phyloP scores from a whole-genome alignment of 1,139 yeast genomes.

The Magnusiomyces sp. region DNA sequence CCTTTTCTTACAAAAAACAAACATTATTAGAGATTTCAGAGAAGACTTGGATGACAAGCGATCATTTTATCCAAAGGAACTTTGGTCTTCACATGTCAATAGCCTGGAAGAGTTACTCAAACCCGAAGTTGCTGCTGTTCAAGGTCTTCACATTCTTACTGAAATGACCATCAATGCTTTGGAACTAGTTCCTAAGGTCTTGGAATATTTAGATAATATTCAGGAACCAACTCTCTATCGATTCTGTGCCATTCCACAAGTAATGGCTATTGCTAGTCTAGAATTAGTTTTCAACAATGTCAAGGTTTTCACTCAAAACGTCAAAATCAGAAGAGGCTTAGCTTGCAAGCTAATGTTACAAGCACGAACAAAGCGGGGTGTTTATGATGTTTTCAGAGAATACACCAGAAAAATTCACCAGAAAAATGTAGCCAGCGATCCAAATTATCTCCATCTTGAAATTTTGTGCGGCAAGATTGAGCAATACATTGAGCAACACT shows the following conservation, averaged over 20 bases:
- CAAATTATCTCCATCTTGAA: slow-evolving; percentile 78
- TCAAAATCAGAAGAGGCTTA: slow-evolving; percentile 90
- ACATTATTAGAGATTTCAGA: slow-evolving; percentile 88
- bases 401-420: slow-evolving; percentile 73
- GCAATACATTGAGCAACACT: slow-evolving; percentile 59
- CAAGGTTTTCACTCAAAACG: slow-evolving; percentile 56
- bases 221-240: slow-evolving; percentile 78
- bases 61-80: slow-evolving; percentile 92
- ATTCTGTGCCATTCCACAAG: slow-evolving; percentile 96
- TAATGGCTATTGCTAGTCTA: slow-evolving; percentile 94
- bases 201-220: slow-evolving; percentile 67
- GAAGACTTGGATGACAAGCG: slow-evolving; percentile 91
- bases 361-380: slow-evolving; percentile 68
- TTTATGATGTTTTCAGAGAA: slow-evolving; percentile 62
- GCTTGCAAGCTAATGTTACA: slow-evolving; percentile 69
- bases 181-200: slow-evolving; percentile 66
- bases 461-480: slow-evolving; percentile 81
- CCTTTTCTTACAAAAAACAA: slow-evolving; percentile 85
- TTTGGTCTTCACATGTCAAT: slow-evolving; percentile 72
- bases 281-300: slow-evolving; percentile 81
- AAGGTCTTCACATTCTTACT: slow-evolving; percentile 59
- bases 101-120: slow-evolving; percentile 40
- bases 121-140: slow-evolving; percentile 42
- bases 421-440: slow-evolving; percentile 70
- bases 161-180: slow-evolving; percentile 77